These are phyloP conservation scores for Pseudogymnoascus sp. DNA, from an alignment of 2,329 filamentous ascomycete species.

Conservation along the genomic window DNA sequence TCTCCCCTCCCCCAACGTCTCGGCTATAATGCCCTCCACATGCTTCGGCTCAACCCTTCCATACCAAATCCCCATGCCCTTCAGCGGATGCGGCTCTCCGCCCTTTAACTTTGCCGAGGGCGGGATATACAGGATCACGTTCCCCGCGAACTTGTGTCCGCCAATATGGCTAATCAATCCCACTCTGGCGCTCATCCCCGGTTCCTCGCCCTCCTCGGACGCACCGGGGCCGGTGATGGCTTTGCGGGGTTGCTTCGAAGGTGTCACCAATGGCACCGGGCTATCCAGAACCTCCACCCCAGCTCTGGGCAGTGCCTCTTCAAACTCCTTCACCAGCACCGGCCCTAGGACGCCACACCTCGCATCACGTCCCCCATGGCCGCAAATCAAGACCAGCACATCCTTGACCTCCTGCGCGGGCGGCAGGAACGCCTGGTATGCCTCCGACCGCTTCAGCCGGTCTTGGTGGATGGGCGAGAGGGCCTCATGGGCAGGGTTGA, in stretches of 20 bases:
- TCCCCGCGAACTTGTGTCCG: constrained; percentile 80
- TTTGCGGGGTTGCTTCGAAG: constrained; percentile 10
- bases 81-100: constrained; percentile 48
- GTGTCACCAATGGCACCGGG: constrained; percentile 28
- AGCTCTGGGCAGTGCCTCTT: constrained; percentile 43
- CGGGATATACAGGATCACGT: constrained; percentile 74
- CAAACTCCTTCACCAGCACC: constrained; percentile 63
- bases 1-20: constrained; percentile 61
- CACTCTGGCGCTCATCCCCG: constrained; percentile 46
- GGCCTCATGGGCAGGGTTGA: constrained; percentile 53
- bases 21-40: constrained; percentile 66
- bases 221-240: neutral
- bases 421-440: constrained; percentile 43
- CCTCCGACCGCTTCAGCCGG: constrained; percentile 43
- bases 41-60: constrained; percentile 68
- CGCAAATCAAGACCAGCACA: constrained; percentile 77
- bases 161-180: constrained; percentile 73
- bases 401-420: constrained; percentile 57
- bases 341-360: constrained; percentile 79
- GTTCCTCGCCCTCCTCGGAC: constrained; percentile 30
- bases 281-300: constrained; percentile 44
- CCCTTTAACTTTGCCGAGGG: constrained; percentile 37
- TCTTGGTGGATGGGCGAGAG: constrained; percentile 53
- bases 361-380: constrained; percentile 72
- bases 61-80: constrained; percentile 74